Base-by-base conservation (phyloP, 176 grass and related monocot genomes). In the Calamus simplicifolius region DNA sequence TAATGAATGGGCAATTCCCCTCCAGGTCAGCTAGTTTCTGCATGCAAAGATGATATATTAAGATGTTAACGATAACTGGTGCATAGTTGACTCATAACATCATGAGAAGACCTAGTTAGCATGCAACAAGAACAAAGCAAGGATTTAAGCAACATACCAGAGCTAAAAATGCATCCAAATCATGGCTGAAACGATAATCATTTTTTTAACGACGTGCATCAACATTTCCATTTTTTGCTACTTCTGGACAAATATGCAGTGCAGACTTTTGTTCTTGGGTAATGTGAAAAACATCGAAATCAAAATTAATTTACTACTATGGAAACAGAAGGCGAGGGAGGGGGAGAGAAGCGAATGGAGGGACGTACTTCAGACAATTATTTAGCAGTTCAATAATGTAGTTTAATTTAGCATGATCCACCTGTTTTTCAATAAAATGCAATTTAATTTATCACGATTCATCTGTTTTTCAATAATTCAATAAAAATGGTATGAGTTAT, bases 1-100 rank as follows among this genome's bases (percentile, higher is more conserved):
- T 19, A 5, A 72, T 53, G 74, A 96, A 96, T 71, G 86, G 91
- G 21, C 91, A 96, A 14, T 17, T 77, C 43, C 86, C 91, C 79
- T 90, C 91, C 55, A 96, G 59, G 51, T 96, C 86, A 69, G 71
- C 74, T 84, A 75, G 78, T 90, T 96, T 96, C 91, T 96, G 87
- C 15, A 30, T 27, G 59, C 5, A 16, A 35, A 3, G 16, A 27
- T 18, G 28, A 21, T 21, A 50, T 1, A 35, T 7, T 14, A n/a
- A 43, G 7, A 43, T 43, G 0, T 43, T 43, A 43, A 43, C 8
- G 13, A 43, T 13, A 43, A 43, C 5, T 43, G 35, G 13, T 43
- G 35, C 35, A 10, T 43, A 43, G 3, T 43, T 43, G 8, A 12
- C 2, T 0, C 10, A 43, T 43, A 43, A 43, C 10, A 7, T 43